phyloP scores from a whole-genome alignment of 768 basidiomycete species.

The Epithele typhae region DNA sequence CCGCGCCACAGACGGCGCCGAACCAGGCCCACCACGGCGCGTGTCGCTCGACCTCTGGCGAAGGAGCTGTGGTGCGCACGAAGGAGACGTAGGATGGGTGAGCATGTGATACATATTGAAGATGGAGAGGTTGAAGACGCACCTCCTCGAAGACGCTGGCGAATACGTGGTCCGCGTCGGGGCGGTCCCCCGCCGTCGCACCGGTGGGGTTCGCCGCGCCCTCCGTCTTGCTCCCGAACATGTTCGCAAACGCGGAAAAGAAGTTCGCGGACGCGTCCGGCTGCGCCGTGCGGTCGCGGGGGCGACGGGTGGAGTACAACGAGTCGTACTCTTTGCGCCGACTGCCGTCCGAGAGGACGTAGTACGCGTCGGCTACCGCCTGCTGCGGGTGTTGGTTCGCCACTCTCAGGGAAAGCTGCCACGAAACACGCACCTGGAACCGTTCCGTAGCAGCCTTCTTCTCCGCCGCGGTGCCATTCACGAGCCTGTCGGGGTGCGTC shows the following conservation, averaged over 20 bases:
- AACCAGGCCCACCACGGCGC: constrained; percentile 74
- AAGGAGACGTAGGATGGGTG: neutral
- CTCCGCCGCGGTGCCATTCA: constrained; percentile 65
- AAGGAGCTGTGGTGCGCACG: constrained; percentile 45
- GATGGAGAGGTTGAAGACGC: constrained; percentile 18
- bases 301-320: constrained; percentile 52
- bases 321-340: constrained; percentile 70
- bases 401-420: neutral
- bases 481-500: constrained; percentile 86
- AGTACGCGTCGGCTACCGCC: constrained; percentile 93
- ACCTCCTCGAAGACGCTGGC: constrained; percentile 92
- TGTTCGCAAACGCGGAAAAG: constrained; percentile 70
- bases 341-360: constrained; percentile 78
- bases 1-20: constrained; percentile 67
- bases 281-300: constrained; percentile 50
- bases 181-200: constrained; percentile 39
- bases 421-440: constrained; percentile 58
- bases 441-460: constrained; percentile 73
- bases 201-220: constrained; percentile 25
- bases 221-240: constrained; percentile 51
- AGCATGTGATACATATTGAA: neutral
- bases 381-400: constrained; percentile 23
- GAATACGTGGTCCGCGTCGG: constrained; percentile 79
- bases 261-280: constrained; percentile 69
- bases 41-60: constrained; percentile 72